Base-by-base conservation (phyloP, 345 rosid species). In the Alliaria petiolata region DNA sequence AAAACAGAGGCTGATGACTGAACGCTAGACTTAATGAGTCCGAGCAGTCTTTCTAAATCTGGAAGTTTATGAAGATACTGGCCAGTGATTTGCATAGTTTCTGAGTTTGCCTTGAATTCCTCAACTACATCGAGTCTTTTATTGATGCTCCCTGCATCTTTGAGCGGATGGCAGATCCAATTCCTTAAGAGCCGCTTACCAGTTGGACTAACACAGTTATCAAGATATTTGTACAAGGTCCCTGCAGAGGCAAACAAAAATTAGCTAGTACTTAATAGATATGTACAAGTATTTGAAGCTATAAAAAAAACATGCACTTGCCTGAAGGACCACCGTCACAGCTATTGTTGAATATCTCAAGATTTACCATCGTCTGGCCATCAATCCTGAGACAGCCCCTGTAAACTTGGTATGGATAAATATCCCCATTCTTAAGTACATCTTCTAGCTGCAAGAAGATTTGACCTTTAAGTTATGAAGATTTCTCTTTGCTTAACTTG, bases 151-250 rank as follows among this genome's bases (percentile, higher is more conserved):
- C 57, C 87, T 69, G 78, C 84, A 85, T 83, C 84, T 79, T 89
- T 91, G 55, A 91, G 86, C 19, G 98, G 98, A 77, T 91, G 98
- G 79, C 97, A 93, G 65, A 93, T 91, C 97, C 98, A 93, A 71
- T 75, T 82, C 79, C 98, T 84, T 64, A 93, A 83, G 65, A 89
- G 91, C 65, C 96, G 85, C 78, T 84, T 93, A 15, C 98, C 97
- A 70, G 91, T 84, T 74, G 90, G 80, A 43, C 91, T 91, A 57
- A 87, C 57, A 70, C 97, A 93, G 78, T 79, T 87, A 74, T 93
- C 87, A 65, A 93, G 95, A 82, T 87, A 87, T 51, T 86, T 86
- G 81, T 82, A 84, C 72, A 93, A 86, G 69, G 97, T 93, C 74
- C 97, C 98, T 93, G 82, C 42, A 80, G 36, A 55, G 40, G 40